phyloP scores from a whole-genome alignment of 495 filamentous ascomycete species.

The Jackrogersella minutella region DNA sequence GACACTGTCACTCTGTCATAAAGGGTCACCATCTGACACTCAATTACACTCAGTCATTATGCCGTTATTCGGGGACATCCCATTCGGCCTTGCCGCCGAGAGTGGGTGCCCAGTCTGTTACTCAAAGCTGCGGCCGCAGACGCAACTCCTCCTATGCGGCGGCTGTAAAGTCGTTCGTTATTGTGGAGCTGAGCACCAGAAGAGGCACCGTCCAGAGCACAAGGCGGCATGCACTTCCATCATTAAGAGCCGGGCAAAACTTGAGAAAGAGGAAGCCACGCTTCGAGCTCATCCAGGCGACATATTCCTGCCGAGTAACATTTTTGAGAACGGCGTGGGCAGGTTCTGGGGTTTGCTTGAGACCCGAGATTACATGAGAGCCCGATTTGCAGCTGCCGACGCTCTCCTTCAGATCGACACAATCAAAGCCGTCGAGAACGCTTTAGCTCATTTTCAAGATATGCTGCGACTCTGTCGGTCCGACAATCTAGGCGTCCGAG shows the following conservation, averaged over 20 bases:
- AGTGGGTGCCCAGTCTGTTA: constrained; percentile 1
- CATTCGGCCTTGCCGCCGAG: not conserved
- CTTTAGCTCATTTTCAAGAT: not conserved
- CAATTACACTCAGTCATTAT: not conserved
- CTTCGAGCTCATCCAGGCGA: constrained; percentile 2
- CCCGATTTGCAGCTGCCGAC: not conserved
- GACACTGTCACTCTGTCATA: not conserved
- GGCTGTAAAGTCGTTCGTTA: not conserved
- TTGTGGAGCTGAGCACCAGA: not conserved
- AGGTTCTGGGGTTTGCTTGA: not conserved
- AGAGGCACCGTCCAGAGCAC: not conserved
- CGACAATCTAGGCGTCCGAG: not conserved
- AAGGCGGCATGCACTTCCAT: constrained; percentile 3
- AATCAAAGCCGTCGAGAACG: not conserved
- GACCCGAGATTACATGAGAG: not conserved
- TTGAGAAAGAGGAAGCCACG: not conserved
- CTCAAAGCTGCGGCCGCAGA: not conserved
- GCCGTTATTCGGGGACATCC: not conserved
- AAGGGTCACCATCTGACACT: no score
- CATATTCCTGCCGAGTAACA: not conserved
- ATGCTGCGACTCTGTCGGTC: not conserved
- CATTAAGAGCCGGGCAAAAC: not conserved
- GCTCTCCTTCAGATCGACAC: not conserved
- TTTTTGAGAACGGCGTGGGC: not conserved
- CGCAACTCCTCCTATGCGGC: not conserved